Conservation (phyloP, 352 stramenopile genomes). For the Paralagenidium karlingii region DNA sequence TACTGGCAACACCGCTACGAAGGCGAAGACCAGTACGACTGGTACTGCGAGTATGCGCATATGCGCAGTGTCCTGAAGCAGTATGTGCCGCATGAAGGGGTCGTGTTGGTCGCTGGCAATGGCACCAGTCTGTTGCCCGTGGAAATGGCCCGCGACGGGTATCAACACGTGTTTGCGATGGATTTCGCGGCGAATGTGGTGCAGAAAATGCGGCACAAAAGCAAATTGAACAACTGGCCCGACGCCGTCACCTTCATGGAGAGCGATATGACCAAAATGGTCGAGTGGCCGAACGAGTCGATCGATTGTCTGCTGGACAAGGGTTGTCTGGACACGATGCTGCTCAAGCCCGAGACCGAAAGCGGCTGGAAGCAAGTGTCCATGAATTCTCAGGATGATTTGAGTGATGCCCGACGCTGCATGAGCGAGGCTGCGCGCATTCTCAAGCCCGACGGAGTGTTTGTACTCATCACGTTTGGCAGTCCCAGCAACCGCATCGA, state of each 20-base stretch:
- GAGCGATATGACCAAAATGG: slow-evolving; percentile 33
- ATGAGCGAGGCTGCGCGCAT: slow-evolving; percentile 31
- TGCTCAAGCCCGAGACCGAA: slow-evolving; percentile 32
- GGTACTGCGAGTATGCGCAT: slow-evolving; percentile 37
- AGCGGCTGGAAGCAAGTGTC: slow-evolving; percentile 30
- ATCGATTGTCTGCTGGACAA: slow-evolving; percentile 44
- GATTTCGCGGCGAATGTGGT: slow-evolving; percentile 44
- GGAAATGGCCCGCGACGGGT: slow-evolving; percentile 31
- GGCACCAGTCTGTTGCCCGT: slow-evolving; percentile 31
- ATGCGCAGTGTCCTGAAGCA: slow-evolving; percentile 19
- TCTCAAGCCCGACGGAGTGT: slow-evolving; percentile 16
- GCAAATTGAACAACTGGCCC: slow-evolving; percentile 16
- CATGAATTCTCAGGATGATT: slow-evolving; percentile 21
- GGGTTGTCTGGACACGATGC: slow-evolving; percentile 41
- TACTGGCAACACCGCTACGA: slow-evolving; percentile 43
- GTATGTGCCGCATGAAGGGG: slow-evolving; percentile 14
- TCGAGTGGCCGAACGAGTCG: slow-evolving; percentile 14
- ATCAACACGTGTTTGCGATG: slow-evolving; percentile 26
- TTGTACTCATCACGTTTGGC: slow-evolving; percentile 35
- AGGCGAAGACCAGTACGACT: slow-evolving; percentile 36
- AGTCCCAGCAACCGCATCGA: slow-evolving; percentile 33
- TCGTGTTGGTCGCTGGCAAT: slow-evolving; percentile 26
- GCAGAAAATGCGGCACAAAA: slow-evolving; percentile 24
- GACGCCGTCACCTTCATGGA: slow-evolving; percentile 22
- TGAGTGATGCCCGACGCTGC: slow-evolving; percentile 15